Percentiles rank a stretch among this genome's conserved stretches.
These are phyloP conservation scores for Saccharomyces pastorianus DNA, from an alignment of 1,139 yeast genomes.

Conservation along the genomic window DNA sequence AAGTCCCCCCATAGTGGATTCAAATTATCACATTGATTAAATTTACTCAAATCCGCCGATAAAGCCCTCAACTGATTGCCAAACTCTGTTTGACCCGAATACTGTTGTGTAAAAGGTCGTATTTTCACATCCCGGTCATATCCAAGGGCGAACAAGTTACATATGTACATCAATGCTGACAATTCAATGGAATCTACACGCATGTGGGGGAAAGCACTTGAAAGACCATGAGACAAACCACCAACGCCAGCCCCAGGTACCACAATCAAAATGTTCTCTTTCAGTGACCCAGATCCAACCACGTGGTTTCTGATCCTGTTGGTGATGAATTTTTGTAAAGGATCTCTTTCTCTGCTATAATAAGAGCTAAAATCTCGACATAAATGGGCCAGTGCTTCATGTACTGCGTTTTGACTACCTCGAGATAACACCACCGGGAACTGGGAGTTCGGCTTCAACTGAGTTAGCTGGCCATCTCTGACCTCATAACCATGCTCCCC, in stretches of 20 bases:
- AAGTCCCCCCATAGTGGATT: conserved; percentile 58
- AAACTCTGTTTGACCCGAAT: conserved; percentile 54
- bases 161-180: conserved; percentile 61
- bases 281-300: conserved; percentile 16
- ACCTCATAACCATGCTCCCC: conserved; percentile 15
- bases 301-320: conserved; percentile 28
- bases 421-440: neutral
- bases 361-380: conserved; percentile 61
- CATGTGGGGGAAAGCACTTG: conserved; percentile 33
- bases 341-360: conserved; percentile 42
- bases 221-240: conserved; percentile 55
- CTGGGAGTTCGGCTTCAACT: conserved; percentile 28
- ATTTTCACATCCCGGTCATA: conserved; percentile 27
- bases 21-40: conserved; percentile 41
- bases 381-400: conserved; percentile 66
- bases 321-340: conserved; percentile 45
- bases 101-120: conserved; percentile 63
- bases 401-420: conserved; percentile 39
- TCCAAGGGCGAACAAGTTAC: conserved; percentile 49
- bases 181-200: conserved; percentile 64
- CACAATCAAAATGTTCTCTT: conserved; percentile 39
- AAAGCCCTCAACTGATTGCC: conserved; percentile 48
- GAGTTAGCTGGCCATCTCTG: conserved; percentile 1
- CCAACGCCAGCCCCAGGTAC: conserved; percentile 83
- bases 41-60: conserved; percentile 30